Conservation (phyloP, 495 filamentous ascomycete species). For the Penicillium angulare region DNA sequence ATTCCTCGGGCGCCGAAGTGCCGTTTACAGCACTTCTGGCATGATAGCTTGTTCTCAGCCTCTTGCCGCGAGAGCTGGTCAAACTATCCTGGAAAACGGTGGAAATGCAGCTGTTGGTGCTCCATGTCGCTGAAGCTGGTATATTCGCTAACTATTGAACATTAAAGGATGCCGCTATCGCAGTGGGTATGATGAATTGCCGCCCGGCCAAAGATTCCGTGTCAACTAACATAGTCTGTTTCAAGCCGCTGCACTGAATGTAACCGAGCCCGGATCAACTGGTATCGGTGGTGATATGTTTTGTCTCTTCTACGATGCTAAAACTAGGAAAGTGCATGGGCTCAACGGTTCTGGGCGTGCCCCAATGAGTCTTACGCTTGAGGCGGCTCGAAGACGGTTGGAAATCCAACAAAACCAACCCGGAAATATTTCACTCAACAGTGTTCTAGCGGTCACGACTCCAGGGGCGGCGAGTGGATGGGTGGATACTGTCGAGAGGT, state of each 20-base stretch:
- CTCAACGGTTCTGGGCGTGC: constrained; percentile 92
- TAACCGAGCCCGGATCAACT: constrained; percentile 90
- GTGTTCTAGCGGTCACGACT: constrained; percentile 77
- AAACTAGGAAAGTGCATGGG: constrained; percentile 75
- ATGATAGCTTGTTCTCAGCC: neutral
- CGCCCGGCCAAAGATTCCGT: neutral
- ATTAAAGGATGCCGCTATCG: neutral
- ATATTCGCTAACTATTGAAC: neutral
- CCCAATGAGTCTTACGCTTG: too few species aligned
- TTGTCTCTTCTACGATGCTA: constrained; percentile 87
- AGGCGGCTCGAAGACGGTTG: too few species aligned
- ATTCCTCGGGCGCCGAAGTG: neutral
- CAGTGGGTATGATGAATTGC: neutral
- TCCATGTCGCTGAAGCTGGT: neutral
- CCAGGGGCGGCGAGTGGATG: constrained; percentile 93
- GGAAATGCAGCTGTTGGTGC: neutral
- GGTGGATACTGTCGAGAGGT: constrained; percentile 84
- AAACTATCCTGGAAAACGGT: neutral
- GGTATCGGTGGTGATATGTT: constrained; percentile 99
- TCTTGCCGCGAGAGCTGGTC: neutral
- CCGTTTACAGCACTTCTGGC: neutral
- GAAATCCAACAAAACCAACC: constrained; percentile 66
- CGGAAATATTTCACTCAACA: constrained; percentile 71
- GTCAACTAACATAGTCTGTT: neutral
- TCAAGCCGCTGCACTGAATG: constrained; percentile 80